Evolutionary conservation across 345 rosid genomes (phyloP), one percentile per base, ranked within the genome.

Genomic region (Aquilaria sinensis): DNA sequence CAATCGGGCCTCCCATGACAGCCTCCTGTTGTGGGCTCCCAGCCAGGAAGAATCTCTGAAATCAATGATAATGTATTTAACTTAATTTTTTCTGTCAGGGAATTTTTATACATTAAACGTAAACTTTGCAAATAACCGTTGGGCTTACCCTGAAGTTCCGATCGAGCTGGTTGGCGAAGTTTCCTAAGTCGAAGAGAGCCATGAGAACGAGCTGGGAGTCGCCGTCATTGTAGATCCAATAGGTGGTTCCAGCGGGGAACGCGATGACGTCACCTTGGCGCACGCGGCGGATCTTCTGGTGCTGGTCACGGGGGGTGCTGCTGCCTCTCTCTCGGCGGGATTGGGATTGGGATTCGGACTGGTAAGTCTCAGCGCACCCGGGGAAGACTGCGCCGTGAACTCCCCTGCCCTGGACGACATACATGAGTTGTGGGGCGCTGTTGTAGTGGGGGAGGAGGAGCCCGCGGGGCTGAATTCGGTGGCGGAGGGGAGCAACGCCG

Each of bases 141-240:
- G 10, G 12, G 41, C 34, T 49, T 51, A 0, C 86, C 62, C 78
- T 67, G 45, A 69, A 43, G 51, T 51, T 65, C 62, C 69, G 63
- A 41, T 74, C 83, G 14, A 77, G 83, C 69, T 82, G 81, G 65
- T 79, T 82, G 31, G 29, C 57, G 1, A 32, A 47, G 55, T 74
- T 74, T 67, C 70, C 50, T 32, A 72, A 53, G 61, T 77, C 72
- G 4, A 66, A 9, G 9, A 79, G 23, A 2, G 67, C 31, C 37
- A 77, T 75, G 8, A 71, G 53, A 12, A 74, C 77, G 32, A 77
- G 75, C 1, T 65, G 57, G 5, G 50, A 4, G 12, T 69, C 60
- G 56, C 73, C 87, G 4, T 70, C 16, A 70, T 79, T 77, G 64
- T 77, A 77, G 37, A 67, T 31, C 87, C 87, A 82, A 47, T 79